These are phyloP conservation scores for Cucumis melo DNA, from an alignment of 306 rosid genomes.

Conservation along the genomic window DNA sequence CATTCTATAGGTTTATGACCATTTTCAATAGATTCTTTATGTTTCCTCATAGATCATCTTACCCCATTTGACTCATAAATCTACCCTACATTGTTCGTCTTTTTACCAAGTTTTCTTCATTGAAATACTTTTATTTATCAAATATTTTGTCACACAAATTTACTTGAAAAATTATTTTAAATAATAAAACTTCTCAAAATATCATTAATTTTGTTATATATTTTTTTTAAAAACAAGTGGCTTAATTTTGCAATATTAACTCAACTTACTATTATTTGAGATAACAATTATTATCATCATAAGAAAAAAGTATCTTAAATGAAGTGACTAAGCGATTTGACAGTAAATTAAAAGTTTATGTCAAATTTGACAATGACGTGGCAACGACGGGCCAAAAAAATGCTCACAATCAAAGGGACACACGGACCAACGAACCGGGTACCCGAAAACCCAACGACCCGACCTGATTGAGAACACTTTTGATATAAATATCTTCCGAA, in stretches of 20 bases:
- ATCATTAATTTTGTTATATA: no score
- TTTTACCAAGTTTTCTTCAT: no score
- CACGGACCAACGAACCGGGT: background rate
- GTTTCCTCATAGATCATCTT: no score
- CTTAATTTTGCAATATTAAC: no score
- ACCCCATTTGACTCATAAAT: no score
- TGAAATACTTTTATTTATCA: background rate
- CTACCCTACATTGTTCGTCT: no score
- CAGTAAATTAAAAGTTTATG: background rate
- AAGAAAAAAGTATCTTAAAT: background rate
- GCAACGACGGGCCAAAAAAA: background rate
- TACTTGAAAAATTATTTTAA: background rate
- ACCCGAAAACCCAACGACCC: background rate
- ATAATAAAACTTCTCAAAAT: no score
- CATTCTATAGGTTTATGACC: no score
- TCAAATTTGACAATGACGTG: background rate
- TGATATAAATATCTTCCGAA: background rate
- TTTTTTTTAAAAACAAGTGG: no score
- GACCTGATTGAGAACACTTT: background rate
- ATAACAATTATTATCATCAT: background rate
- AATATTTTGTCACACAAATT: background rate
- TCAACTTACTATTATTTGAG: background rate
- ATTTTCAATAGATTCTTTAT: no score
- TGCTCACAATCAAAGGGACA: background rate
- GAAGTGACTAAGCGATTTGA: background rate